phyloP scores from a whole-genome alignment of 2,329 filamentous ascomycete genomes.

The Spiromastix sp. region DNA sequence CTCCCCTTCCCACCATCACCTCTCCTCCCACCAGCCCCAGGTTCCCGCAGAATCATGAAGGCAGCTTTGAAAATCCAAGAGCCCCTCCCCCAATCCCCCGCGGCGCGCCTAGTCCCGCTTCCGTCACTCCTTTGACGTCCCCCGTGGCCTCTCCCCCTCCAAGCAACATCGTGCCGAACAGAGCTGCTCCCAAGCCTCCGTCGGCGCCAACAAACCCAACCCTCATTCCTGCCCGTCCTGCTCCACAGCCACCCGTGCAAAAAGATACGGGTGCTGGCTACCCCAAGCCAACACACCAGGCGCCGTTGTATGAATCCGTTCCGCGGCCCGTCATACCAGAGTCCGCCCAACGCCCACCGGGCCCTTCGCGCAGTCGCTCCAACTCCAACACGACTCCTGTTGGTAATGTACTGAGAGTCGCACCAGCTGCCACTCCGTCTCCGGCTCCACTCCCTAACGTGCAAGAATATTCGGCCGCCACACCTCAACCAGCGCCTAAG shows the following conservation, averaged over 20 bases:
- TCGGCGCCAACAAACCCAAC: conserved; percentile 27
- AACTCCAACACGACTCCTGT: conserved; percentile 56
- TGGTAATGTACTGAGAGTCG: conserved; percentile 38
- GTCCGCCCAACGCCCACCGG: conserved; percentile 49
- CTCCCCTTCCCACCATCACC: conserved; percentile 51
- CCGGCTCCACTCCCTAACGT: conserved; percentile 51
- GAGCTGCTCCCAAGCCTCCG: conserved; percentile 83
- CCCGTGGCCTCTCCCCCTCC: conserved; percentile 40
- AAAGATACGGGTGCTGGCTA: conserved; percentile 41
- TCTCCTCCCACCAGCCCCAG: conserved; percentile 76
- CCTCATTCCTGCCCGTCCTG: conserved; percentile 30
- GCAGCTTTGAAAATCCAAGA: conserved; percentile 94
- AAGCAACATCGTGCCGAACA: conserved; percentile 57
- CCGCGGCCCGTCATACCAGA: conserved; percentile 45
- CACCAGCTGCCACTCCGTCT: conserved; percentile 25
- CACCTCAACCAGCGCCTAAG: conserved; percentile 70
- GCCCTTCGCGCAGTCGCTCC: conserved; percentile 58
- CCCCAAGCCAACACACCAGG: conserved; percentile 49
- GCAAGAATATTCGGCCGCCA: conserved; percentile 72
- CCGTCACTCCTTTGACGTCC: conserved; percentile 27
- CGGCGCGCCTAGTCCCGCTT: conserved; percentile 21
- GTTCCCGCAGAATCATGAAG: conserved; percentile 80
- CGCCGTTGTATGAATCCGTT: conserved; percentile 27
- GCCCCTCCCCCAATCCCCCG: conserved; percentile 80
- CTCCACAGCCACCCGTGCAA: conserved; percentile 32